Conservation (phyloP, 257 asterid species). For the Salvia miltiorrhiza region DNA sequence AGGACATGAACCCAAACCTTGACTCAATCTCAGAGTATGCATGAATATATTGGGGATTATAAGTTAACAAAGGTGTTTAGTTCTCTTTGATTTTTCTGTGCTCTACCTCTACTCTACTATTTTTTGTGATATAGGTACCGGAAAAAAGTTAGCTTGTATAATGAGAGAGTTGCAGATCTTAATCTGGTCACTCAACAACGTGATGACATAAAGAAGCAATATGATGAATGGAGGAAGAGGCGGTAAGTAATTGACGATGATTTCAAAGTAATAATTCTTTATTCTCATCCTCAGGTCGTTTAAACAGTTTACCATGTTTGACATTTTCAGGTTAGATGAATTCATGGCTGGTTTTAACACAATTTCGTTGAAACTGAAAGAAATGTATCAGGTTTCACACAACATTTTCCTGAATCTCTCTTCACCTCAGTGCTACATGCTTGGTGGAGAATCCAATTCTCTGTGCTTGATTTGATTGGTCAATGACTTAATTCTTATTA, state of each 20-base stretch:
- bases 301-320: neutral
- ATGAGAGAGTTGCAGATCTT: conserved; percentile 85
- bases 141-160: conserved; percentile 65
- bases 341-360: conserved; percentile 95
- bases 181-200: conserved; percentile 78
- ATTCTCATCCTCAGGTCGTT: neutral
- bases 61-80: neutral
- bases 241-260: conserved; percentile 36
- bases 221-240: conserved; percentile 94
- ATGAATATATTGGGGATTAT: conserved; percentile 4
- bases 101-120: neutral
- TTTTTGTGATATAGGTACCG: conserved; percentile 54
- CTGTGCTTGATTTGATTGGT: neutral
- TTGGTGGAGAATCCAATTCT: neutral
- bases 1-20: conserved; percentile 95
- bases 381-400: conserved; percentile 88
- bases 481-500: neutral
- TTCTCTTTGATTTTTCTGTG: neutral
- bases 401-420: conserved; percentile 6
- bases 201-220: conserved; percentile 78
- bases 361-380: conserved; percentile 90
- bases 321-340: conserved; percentile 79
- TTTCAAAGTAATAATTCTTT: neutral
- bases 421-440: conserved; percentile 13
- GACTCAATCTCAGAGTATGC: conserved; percentile 93